phyloP scores from a whole-genome alignment of 371 early-diverging fungal species.

The Apophysomyces trapeziformis region DNA sequence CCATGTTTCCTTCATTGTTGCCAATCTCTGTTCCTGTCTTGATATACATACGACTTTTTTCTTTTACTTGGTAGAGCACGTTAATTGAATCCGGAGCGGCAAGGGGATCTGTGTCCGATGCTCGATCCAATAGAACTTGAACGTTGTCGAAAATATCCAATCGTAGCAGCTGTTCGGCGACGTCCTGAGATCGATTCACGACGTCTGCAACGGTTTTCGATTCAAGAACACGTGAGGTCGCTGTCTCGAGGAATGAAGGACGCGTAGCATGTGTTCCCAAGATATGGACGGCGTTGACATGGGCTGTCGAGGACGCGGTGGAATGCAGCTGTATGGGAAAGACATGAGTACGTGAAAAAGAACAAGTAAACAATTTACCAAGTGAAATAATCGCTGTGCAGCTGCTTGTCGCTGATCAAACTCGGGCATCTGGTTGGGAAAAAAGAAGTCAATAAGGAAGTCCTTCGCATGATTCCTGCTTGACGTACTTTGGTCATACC shows the following conservation, averaged over 20 bases:
- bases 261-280: slow-evolving; percentile 53
- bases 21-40: slow-evolving; percentile 86
- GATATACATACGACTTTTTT: slow-evolving; percentile 70
- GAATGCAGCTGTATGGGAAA: slow-evolving; percentile 29
- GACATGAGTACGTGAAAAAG: not conserved
- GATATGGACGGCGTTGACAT: slow-evolving; percentile 59
- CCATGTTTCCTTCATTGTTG: slow-evolving; percentile 83
- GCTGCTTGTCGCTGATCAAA: slow-evolving; percentile 26
- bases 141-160: slow-evolving; percentile 80
- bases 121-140: slow-evolving; percentile 68
- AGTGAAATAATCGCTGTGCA: slow-evolving; percentile 33
- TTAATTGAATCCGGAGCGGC: slow-evolving; percentile 64
- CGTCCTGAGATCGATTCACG: slow-evolving; percentile 63
- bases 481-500: too few species aligned
- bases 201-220: slow-evolving; percentile 71
- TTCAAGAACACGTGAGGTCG: slow-evolving; percentile 39
- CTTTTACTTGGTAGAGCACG: slow-evolving; percentile 71
- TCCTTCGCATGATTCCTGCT: too few species aligned
- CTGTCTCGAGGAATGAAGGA: slow-evolving; percentile 49
- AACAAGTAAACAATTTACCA: slow-evolving; percentile 26
- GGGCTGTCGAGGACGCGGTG: slow-evolving; percentile 42
- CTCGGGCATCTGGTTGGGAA: slow-evolving; percentile 6
- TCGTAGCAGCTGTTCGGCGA: slow-evolving; percentile 64
- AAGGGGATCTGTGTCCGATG: slow-evolving; percentile 50
- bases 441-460: not conserved